Evolutionary conservation across 1,284 basidiomycete genomes (phyloP).

Genomic region (Neolentinus lepideus): DNA sequence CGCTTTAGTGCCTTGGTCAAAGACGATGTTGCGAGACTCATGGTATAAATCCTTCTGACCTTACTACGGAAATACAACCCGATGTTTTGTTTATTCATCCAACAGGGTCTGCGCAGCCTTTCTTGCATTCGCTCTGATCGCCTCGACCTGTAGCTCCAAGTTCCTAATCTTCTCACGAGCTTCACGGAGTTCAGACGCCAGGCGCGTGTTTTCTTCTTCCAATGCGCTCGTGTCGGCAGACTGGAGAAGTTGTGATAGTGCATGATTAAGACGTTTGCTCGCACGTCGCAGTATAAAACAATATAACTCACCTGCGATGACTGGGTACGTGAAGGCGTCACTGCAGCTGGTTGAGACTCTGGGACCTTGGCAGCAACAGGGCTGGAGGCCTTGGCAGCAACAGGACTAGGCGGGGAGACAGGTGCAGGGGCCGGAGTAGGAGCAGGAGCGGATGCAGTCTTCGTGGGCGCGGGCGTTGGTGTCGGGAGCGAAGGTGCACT

Average conservation of each 20-base stretch:
- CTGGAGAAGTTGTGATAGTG: slow-evolving; percentile 2
- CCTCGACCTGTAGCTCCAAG: slow-evolving; percentile 79
- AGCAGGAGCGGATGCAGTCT: slow-evolving; percentile 27
- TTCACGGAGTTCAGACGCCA: slow-evolving; percentile 64
- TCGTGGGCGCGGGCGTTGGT: slow-evolving; percentile 22
- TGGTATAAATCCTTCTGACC: too few relatives aligned
- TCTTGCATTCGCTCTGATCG: slow-evolving; percentile 62
- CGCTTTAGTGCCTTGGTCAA: too few relatives aligned
- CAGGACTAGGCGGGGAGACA: slow-evolving; percentile 8
- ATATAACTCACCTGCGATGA: slow-evolving; percentile 3
- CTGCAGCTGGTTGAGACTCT: slow-evolving; percentile 21
- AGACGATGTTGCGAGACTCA: too few relatives aligned
- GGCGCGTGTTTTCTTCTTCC: slow-evolving; percentile 51
- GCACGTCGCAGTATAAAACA: too few relatives aligned
- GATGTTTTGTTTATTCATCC: slow-evolving; percentile 8
- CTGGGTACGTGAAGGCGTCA: slow-evolving; percentile 12
- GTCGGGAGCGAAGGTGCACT: slow-evolving; percentile 21
- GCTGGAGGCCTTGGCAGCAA: slow-evolving; percentile 17
- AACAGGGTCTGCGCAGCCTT: slow-evolving; percentile 39
- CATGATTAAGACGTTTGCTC: too few relatives aligned
- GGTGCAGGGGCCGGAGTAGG: slow-evolving; percentile 18
- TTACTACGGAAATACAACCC: too few relatives aligned
- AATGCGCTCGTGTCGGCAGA: slow-evolving; percentile 19
- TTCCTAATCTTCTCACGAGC: slow-evolving; percentile 74
- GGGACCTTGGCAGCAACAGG: slow-evolving; percentile 14